Conservation (phyloP, 2,329 filamentous ascomycete species). For the Ophiocordyceps camponoti-leonardi region DNA sequence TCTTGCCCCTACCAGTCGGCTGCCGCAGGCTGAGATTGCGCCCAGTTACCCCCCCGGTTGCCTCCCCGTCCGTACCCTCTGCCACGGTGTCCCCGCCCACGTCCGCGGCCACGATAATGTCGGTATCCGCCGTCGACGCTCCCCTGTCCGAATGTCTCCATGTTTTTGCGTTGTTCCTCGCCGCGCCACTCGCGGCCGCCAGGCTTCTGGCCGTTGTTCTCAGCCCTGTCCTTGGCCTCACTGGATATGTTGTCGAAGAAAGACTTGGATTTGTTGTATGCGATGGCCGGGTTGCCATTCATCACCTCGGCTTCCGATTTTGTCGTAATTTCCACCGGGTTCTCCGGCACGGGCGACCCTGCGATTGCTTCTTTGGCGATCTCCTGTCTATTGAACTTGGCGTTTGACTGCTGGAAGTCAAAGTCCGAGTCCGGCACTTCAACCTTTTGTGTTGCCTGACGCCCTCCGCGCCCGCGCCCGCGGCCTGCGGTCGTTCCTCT, state of each 20-base stretch:
- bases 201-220: constrained; percentile 48
- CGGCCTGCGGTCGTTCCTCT: constrained; percentile 31
- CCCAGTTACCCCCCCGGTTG: constrained; percentile 19
- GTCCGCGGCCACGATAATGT: constrained; percentile 63
- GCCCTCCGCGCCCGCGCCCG: constrained; percentile 30
- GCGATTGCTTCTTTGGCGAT: constrained; percentile 79
- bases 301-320: constrained; percentile 20
- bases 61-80: constrained; percentile 24
- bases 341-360: constrained; percentile 48
- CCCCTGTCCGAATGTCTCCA: constrained; percentile 94
- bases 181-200: constrained; percentile 76
- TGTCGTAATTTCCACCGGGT: constrained; percentile 19
- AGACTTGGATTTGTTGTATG: constrained; percentile 75
- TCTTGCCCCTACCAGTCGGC: constrained; percentile 13
- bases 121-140: constrained; percentile 73
- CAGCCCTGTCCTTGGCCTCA: constrained; percentile 75
- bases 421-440: constrained; percentile 85
- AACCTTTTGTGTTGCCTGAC: constrained; percentile 42
- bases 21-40: constrained; percentile 13
- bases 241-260: constrained; percentile 99
- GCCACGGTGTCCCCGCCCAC: constrained; percentile 45
- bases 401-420: constrained; percentile 54
- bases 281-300: constrained; percentile 25
- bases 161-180: constrained; percentile 87
- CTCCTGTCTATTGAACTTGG: constrained; percentile 29